Evolutionary conservation across 78 protist species (phyloP).

Genomic region (Anaeramoeba ignava): DNA sequence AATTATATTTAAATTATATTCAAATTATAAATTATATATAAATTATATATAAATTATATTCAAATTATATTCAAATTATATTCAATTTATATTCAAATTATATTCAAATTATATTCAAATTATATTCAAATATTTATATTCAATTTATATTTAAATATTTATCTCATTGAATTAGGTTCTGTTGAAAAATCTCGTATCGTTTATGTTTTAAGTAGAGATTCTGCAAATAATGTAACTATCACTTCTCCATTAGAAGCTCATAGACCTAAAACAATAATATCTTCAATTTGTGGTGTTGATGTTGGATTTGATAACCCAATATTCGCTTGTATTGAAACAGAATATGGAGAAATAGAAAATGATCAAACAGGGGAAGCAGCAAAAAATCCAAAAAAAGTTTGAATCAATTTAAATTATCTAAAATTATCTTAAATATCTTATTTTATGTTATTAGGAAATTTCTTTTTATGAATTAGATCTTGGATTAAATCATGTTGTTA

Average conservation of each 20-base stretch:
- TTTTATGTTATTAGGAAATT: constrained; percentile 17
- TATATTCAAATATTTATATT: no score
- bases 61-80: no score
- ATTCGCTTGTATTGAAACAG: constrained; percentile 86
- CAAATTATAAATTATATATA: no score
- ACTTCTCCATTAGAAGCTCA: constrained; percentile 95
- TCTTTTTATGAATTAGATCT: constrained; percentile 90
- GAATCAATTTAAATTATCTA: background rate
- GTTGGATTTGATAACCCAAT: constrained; percentile 93
- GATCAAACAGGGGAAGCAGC: constrained; percentile 29
- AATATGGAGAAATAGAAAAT: constrained; percentile 45
- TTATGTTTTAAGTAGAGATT: constrained; percentile 79
- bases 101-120: no score
- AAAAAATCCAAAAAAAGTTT: constrained; percentile 29
- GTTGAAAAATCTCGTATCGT: constrained; percentile 90
- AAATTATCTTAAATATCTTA: background rate
- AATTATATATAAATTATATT: no score
- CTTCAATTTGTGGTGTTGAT: constrained; percentile 72
- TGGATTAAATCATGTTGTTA: constrained; percentile 89
- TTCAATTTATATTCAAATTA: no score
- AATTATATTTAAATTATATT: no score
- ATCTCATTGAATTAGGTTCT: no score
- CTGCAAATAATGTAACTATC: constrained; percentile 47
- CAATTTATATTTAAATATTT: no score
- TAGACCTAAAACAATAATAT: constrained; percentile 52